Evolutionary conservation across 208 protist genomes (phyloP).

Genomic region (Trypanosoma mega): DNA sequence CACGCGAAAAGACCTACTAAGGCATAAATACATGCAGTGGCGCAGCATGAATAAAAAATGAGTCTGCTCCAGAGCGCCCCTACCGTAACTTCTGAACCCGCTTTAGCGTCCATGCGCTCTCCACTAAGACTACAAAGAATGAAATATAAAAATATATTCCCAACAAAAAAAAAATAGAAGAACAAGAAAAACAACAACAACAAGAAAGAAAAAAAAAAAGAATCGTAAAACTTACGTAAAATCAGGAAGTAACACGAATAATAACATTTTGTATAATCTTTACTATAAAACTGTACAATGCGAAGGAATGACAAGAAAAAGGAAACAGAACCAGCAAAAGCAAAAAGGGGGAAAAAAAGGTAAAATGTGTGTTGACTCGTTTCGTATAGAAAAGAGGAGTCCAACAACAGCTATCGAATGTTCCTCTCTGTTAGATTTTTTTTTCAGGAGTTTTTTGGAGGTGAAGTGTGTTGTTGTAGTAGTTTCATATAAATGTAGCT

Average conservation of each 20-base stretch:
- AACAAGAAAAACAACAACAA: slow-evolving; percentile 11
- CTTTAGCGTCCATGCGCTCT: neutral
- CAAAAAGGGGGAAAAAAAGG: slow-evolving; percentile 12
- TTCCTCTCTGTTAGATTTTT: too few relatives aligned
- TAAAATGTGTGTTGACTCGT: too few relatives aligned
- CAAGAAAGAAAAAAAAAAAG: neutral
- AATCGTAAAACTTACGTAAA: neutral
- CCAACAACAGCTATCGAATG: too few relatives aligned
- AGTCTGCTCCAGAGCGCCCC: slow-evolving; percentile 48
- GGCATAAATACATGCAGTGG: slow-evolving; percentile 56
- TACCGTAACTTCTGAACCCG: slow-evolving; percentile 1
- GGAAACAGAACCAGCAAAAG: slow-evolving; percentile 3
- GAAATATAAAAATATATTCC: neutral
- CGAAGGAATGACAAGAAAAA: slow-evolving; percentile 13
- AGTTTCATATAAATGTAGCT: neutral
- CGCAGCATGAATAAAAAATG: slow-evolving; percentile 55
- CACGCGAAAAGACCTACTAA: slow-evolving; percentile 60
- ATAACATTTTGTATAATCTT: slow-evolving; percentile 1
- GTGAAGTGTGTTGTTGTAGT: neutral
- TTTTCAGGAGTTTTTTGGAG: slow-evolving; percentile 4
- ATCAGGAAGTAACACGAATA: neutral
- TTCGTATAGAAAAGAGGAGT: too few relatives aligned
- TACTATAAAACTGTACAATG: neutral
- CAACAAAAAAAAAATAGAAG: slow-evolving; percentile 14
- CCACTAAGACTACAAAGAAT: slow-evolving; percentile 9